phyloP scores from a whole-genome alignment of 139 green algal genomes.

The Asterochloris sp. region DNA sequence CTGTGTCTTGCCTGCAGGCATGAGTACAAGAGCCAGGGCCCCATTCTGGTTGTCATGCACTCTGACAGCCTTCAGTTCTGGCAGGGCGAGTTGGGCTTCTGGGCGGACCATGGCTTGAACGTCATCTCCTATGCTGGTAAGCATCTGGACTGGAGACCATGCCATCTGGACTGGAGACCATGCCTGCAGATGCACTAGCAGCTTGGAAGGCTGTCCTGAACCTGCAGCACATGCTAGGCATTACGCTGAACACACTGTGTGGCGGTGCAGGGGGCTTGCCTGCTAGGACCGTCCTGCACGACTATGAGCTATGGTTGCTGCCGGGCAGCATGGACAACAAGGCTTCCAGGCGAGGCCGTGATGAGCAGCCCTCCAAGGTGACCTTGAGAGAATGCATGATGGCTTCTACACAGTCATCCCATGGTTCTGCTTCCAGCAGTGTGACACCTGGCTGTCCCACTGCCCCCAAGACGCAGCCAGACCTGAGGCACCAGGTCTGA shows the following conservation, averaged over 20 bases:
- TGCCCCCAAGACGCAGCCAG: too few species aligned
- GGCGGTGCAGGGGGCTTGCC: conserved; percentile 1
- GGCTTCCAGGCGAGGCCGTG: conserved; percentile 2
- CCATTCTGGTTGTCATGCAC: conserved; percentile 64
- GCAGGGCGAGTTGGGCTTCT: conserved; percentile 62
- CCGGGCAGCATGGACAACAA: conserved; percentile 58
- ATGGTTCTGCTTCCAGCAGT: not conserved
- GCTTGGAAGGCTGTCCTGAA: too few species aligned
- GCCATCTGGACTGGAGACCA: too few species aligned
- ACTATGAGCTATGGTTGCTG: conserved; percentile 82
- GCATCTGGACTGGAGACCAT: too few species aligned
- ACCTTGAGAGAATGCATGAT: not conserved
- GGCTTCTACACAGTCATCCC: not conserved
- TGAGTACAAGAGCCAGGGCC: conserved; percentile 48
- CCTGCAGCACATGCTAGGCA: too few species aligned
- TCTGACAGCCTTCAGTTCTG: conserved; percentile 54
- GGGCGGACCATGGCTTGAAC: conserved; percentile 33
- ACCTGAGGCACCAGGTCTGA: not conserved
- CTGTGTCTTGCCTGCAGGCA: conserved; percentile 38
- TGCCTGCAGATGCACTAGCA: too few species aligned
- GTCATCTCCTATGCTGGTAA: conserved; percentile 60
- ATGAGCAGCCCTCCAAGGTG: conserved; percentile 30
- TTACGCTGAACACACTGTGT: too few species aligned
- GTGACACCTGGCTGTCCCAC: not conserved
- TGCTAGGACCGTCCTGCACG: conserved; percentile 51